These are phyloP conservation scores for Chloropicon primus DNA, from an alignment of 139 green algal genomes.

Conservation along the genomic window DNA sequence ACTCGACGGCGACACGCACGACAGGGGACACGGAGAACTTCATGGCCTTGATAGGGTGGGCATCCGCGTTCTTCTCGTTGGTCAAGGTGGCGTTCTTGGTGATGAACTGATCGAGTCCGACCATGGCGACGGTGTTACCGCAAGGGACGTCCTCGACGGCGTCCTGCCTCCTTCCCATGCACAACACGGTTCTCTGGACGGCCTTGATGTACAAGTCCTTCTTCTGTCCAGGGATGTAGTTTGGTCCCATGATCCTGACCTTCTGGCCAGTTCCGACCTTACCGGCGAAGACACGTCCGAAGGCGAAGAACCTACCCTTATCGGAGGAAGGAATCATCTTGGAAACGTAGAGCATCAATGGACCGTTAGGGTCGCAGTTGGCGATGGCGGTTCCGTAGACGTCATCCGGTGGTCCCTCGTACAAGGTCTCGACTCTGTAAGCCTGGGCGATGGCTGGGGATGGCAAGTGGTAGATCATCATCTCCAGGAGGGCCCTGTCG, in stretches of 20 bases:
- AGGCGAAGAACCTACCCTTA: constrained; percentile 98
- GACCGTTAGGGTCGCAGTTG: constrained; percentile 87
- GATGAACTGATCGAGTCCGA: constrained; percentile 98
- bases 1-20: constrained; percentile 77
- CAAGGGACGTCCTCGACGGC: constrained; percentile 95
- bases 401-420: constrained; percentile 95
- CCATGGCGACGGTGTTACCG: constrained; percentile 95
- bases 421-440: constrained; percentile 95
- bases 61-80: constrained; percentile 67
- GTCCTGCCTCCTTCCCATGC: constrained; percentile 95
- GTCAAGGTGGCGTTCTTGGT: constrained; percentile 95
- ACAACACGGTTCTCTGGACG: constrained; percentile 98
- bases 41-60: constrained; percentile 97
- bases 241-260: constrained; percentile 97
- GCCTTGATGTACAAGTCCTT: constrained; percentile 99
- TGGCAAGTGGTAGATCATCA: constrained; percentile 88
- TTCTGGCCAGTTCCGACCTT: constrained; percentile 80
- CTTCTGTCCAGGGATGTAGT: constrained; percentile 95
- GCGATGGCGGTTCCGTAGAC: constrained; percentile 79
- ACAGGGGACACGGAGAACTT: constrained; percentile 98
- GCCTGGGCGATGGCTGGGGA: constrained; percentile 67
- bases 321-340: constrained; percentile 98
- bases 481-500: constrained; percentile 87
- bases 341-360: constrained; percentile 97
- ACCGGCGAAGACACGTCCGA: constrained; percentile 93